Evolutionary conservation across 1,284 basidiomycete genomes (phyloP).

Genomic region (Phellinidium pouzarii): DNA sequence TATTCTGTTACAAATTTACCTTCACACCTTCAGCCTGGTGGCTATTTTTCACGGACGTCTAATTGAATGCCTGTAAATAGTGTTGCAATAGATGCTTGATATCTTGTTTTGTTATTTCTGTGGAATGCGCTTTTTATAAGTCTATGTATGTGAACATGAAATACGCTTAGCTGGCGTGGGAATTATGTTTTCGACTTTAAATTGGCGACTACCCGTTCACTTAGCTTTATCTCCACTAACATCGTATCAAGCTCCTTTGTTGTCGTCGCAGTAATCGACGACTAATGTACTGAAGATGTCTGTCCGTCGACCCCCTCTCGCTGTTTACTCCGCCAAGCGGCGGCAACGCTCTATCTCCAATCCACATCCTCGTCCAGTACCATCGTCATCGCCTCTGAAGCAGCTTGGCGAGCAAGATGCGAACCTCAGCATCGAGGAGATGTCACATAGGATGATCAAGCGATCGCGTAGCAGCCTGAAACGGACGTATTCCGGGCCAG

Average conservation of each 20-base stretch:
- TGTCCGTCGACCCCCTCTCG: conserved; percentile 1
- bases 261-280: neutral
- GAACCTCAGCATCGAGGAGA: conserved; percentile 35
- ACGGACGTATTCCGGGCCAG: conserved; percentile 4
- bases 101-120: neutral
- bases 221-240: neutral
- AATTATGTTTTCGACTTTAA: neutral
- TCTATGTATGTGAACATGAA: no score
- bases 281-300: conserved; percentile 2
- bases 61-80: no score
- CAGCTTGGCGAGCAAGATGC: conserved; percentile 28
- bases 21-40: no score
- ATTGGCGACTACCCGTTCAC: neutral
- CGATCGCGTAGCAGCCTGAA: conserved; percentile 30
- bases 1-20: neutral
- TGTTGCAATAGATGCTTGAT: neutral
- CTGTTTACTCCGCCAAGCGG: conserved; percentile 12
- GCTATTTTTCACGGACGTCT: no score
- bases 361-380: conserved; percentile 10
- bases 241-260: neutral
- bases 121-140: no score
- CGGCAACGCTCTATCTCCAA: conserved; percentile 17
- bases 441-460: conserved; percentile 44
- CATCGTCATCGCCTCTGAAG: conserved; percentile 35
- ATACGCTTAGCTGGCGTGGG: no score